Evolutionary conservation across 768 basidiomycete genomes (phyloP), one percentile per base, ranked within the genome.

Genomic region (Russula emetica): DNA sequence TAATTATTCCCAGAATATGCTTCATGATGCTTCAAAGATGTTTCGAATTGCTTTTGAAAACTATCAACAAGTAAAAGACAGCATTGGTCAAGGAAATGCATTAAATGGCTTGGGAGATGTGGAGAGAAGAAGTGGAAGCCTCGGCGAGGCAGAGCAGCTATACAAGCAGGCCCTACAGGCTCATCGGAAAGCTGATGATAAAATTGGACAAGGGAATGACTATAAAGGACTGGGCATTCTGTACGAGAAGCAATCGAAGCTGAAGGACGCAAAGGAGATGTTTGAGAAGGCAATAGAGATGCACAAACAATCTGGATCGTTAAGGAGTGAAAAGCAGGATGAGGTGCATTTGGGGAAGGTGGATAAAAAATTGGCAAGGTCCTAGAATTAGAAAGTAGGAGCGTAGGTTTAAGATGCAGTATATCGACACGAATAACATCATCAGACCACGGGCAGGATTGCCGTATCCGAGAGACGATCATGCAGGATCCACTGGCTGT

Each of bases 151-250:
- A 36, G 58, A 64, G 14, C 14, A 55, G 54, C 28, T 55, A 14
- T 64, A 64, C 9, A 51, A 44, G 5, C 36, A 36, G 11, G 63
- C 63, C 16, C 3, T 64, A 8, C 11, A 55, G 9, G 63, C 63
- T 20, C 63, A 64, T 22, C 34, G 44, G 20, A 60, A 51, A 24
- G 58, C 63, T 16, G n/a, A 60, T 55, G 63, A 64, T 5, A 64
- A 60, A 44, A 53, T 64, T 40, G 63, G 63, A 22, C 63, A 64
- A 42, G 63, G 63, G 1, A 64, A 64, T 44, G 63, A 55, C 28
- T 64, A 60, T 4, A 64, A 64, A 34, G 54, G 54, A 7, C 42
- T 64, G 9, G 63, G 63, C 1, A 55, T 55, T 34, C 30, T 64
- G 4, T 64, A 64, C 51, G 58, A 60, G 47, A 64, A 64, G 47